Evolutionary conservation across 2,329 filamentous ascomycete genomes (phyloP).

Genomic region (Fusarium mexicanum): DNA sequence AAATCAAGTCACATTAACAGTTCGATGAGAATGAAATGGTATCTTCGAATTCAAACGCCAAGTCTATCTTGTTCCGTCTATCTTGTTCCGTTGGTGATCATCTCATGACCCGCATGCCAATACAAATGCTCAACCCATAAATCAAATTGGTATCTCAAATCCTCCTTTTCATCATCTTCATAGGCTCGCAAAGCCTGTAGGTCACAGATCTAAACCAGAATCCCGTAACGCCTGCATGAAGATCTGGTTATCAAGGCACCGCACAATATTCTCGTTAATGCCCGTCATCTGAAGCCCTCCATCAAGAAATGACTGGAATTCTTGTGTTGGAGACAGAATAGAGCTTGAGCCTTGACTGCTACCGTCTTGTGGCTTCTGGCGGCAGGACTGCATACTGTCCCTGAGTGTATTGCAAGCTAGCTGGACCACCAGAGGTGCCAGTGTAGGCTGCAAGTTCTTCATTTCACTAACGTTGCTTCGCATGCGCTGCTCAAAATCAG

Average conservation of each 20-base stretch:
- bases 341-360: background rate
- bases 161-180: background rate
- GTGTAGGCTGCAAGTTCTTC: background rate
- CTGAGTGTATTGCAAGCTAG: background rate
- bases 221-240: background rate
- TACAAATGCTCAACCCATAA: background rate
- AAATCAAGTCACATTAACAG: background rate
- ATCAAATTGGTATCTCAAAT: conserved; percentile 18
- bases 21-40: background rate
- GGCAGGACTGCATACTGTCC: conserved; percentile 1
- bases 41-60: background rate
- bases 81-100: background rate
- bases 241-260: background rate
- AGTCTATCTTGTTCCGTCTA: background rate
- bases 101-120: background rate
- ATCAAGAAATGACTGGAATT: background rate
- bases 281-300: background rate
- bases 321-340: background rate
- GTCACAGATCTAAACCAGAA: background rate
- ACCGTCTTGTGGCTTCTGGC: background rate
- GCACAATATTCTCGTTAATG: background rate
- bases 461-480: background rate
- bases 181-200: background rate
- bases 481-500: conserved; percentile 1
- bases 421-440: background rate